Conservation (phyloP, 352 stramenopile genomes). For the Pythium phragmitis region DNA sequence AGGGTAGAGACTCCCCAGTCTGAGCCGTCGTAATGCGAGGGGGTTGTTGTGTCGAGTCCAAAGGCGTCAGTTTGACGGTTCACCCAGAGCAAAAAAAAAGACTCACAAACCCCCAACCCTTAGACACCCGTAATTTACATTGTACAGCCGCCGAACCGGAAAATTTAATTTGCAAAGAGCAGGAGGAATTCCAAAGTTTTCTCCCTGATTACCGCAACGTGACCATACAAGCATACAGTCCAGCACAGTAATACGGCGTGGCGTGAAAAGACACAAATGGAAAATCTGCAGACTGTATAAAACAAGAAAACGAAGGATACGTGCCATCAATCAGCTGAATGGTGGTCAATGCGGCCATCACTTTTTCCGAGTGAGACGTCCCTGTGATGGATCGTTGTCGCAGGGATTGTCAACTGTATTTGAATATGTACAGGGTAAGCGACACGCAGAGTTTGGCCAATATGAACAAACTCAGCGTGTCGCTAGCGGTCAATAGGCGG, state of each 20-base stretch:
- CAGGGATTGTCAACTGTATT: background rate
- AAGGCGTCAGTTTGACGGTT: background rate
- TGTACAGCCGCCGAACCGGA: background rate
- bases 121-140: background rate
- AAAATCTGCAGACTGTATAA: background rate
- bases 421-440: too few relatives aligned
- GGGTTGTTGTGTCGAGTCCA: background rate
- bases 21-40: background rate
- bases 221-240: too few relatives aligned
- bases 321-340: conserved; percentile 13
- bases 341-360: background rate
- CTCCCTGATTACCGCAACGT: too few relatives aligned
- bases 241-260: too few relatives aligned
- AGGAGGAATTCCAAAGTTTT: too few relatives aligned
- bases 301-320: background rate
- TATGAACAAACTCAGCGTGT: too few relatives aligned
- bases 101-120: background rate
- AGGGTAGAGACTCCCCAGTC: background rate
- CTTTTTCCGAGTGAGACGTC: background rate
- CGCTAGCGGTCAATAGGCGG: too few relatives aligned
- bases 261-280: too few relatives aligned
- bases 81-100: background rate
- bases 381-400: background rate
- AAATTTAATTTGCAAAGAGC: background rate
- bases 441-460: too few relatives aligned